Evolutionary conservation across 2,329 filamentous ascomycete species (phyloP).

Genomic region (Immersiporthe knoxdaviesiana): DNA sequence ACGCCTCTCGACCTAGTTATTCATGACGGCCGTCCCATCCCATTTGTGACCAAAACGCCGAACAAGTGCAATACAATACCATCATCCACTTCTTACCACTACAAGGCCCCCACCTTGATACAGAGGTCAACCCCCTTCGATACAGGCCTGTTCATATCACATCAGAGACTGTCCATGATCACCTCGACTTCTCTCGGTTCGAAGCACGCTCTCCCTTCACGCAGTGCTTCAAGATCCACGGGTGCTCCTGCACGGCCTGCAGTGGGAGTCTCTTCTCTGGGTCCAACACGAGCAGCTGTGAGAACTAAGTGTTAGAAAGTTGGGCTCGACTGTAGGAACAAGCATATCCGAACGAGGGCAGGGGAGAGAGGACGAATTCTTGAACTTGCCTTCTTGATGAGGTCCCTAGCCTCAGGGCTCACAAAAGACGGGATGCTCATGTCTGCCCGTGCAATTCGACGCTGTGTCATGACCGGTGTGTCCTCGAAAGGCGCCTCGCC

Average conservation of each 20-base stretch:
- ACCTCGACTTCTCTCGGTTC: slow-evolving; percentile 52
- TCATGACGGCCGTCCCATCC: slow-evolving; percentile 11
- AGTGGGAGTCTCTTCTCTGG: slow-evolving; percentile 91
- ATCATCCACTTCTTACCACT: slow-evolving; percentile 9
- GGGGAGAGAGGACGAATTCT: neutral
- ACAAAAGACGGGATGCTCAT: slow-evolving; percentile 93
- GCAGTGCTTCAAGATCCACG: slow-evolving; percentile 97
- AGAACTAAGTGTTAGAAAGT: slow-evolving; percentile 29
- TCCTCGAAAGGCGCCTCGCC: slow-evolving; percentile 98
- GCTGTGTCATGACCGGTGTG: slow-evolving; percentile 89
- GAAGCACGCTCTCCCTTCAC: slow-evolving; percentile 62
- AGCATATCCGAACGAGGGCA: neutral
- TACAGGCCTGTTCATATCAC: neutral
- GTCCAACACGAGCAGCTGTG: slow-evolving; percentile 82
- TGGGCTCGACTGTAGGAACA: neutral
- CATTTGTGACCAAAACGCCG: slow-evolving; percentile 23
- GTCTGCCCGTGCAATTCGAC: slow-evolving; percentile 84
- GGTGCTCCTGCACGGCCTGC: slow-evolving; percentile 85
- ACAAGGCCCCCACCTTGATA: neutral
- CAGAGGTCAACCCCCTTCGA: neutral
- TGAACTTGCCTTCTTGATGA: slow-evolving; percentile 83
- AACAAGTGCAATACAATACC: slow-evolving; percentile 21
- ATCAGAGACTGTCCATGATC: slow-evolving; percentile 22
- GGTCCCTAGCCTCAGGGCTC: slow-evolving; percentile 83
- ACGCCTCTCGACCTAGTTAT: slow-evolving; percentile 7